phyloP scores from a whole-genome alignment of 2,329 filamentous ascomycete species.

The Dothideomycetes sp. region DNA sequence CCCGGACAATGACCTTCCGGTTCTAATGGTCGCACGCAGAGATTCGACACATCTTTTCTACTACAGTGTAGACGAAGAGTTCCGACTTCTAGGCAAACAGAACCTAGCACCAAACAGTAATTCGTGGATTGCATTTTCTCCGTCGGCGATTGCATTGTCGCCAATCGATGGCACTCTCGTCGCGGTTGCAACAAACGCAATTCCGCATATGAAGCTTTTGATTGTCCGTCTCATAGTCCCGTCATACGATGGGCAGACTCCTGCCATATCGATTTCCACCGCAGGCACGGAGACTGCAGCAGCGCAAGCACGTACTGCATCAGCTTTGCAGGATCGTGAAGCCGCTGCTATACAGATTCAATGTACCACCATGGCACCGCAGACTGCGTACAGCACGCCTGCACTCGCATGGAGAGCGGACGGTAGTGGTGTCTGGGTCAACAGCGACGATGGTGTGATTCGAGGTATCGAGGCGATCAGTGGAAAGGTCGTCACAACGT shows the following conservation, averaged over 20 bases:
- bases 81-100: slow-evolving; percentile 44
- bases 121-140: slow-evolving; percentile 56
- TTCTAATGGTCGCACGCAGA: slow-evolving; percentile 46
- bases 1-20: slow-evolving; percentile 36
- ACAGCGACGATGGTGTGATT: slow-evolving; percentile 54
- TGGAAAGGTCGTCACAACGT: slow-evolving; percentile 45
- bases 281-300: slow-evolving; percentile 19
- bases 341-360: slow-evolving; percentile 52
- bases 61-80: slow-evolving; percentile 34
- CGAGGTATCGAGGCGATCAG: slow-evolving; percentile 50
- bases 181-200: slow-evolving; percentile 51
- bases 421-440: slow-evolving; percentile 49
- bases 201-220: slow-evolving; percentile 44
- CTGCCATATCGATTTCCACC: slow-evolving; percentile 19
- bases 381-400: slow-evolving; percentile 55
- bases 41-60: slow-evolving; percentile 53
- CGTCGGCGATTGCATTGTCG: slow-evolving; percentile 46
- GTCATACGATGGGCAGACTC: neutral
- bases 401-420: slow-evolving; percentile 53
- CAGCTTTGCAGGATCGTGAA: slow-evolving; percentile 47
- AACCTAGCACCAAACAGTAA: slow-evolving; percentile 54
- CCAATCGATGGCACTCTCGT: slow-evolving; percentile 47
- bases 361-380: slow-evolving; percentile 51
- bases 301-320: slow-evolving; percentile 43
- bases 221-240: slow-evolving; percentile 11